Conservation (phyloP, 2,329 filamentous ascomycete genomes). For the Epichloe typhina region DNA sequence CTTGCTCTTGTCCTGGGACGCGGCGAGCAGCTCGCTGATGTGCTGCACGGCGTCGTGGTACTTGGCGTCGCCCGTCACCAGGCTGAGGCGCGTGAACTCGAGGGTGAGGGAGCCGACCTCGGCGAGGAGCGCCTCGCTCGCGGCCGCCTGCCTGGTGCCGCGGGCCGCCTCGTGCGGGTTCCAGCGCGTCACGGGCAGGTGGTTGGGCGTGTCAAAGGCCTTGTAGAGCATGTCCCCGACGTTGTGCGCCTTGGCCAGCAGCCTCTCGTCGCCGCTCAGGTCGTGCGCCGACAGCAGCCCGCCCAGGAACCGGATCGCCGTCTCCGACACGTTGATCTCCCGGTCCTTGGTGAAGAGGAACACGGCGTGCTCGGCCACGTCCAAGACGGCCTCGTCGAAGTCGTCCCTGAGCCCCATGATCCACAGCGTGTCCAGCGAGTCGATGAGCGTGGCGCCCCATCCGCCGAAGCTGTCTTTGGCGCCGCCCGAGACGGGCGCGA, state of each 20-base stretch:
- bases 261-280: conserved; percentile 27
- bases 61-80: conserved; percentile 54
- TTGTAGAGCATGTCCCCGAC: conserved; percentile 39
- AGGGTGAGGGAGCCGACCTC: conserved; percentile 54
- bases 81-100: conserved; percentile 59
- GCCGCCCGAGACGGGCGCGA: conserved; percentile 33
- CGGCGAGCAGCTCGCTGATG: conserved; percentile 53
- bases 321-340: conserved; percentile 40
- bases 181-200: conserved; percentile 28
- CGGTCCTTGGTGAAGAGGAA: conserved; percentile 30
- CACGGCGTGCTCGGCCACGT: conserved; percentile 31
- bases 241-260: conserved; percentile 35
- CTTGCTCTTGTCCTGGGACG: conserved; percentile 51
- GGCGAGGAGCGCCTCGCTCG: conserved; percentile 31
- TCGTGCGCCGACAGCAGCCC: conserved; percentile 38
- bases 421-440: conserved; percentile 46
- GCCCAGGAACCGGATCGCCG: conserved; percentile 41
- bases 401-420: conserved; percentile 47
- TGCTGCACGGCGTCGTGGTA: conserved; percentile 64
- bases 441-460: conserved; percentile 47
- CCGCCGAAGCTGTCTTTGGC: conserved; percentile 36
- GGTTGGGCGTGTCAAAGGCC: conserved; percentile 38
- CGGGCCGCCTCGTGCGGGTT: conserved; percentile 13
- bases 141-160: conserved; percentile 11
- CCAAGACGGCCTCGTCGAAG: conserved; percentile 39